phyloP scores from a whole-genome alignment of 257 asterid genomes.

The Salvia splendens region DNA sequence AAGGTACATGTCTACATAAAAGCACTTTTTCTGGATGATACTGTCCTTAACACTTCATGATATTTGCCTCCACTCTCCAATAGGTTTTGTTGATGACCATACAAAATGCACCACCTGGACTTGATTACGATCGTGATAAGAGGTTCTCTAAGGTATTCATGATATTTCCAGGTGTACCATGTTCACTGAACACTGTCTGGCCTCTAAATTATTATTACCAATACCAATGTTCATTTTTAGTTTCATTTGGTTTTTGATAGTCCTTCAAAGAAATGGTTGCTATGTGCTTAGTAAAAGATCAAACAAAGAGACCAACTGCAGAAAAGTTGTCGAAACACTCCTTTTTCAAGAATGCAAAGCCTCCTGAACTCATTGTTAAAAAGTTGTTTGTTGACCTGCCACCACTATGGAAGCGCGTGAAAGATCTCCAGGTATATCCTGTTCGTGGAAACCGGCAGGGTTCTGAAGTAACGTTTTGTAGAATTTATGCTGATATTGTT shows the following conservation, averaged over 20 bases:
- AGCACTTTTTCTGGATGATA: slow-evolving; percentile 22
- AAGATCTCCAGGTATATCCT: slow-evolving; percentile 79
- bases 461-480: slow-evolving; percentile 27
- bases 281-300: slow-evolving; percentile 99
- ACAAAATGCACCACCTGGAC: slow-evolving; percentile 99
- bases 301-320: slow-evolving; percentile 96
- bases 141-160: slow-evolving; percentile 87
- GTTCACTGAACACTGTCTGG: slow-evolving; percentile 22
- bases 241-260: slow-evolving; percentile 48
- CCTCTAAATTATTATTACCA: slow-evolving; percentile 25
- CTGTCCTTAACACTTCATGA: slow-evolving; percentile 27
- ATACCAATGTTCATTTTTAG: slow-evolving; percentile 32
- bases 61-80: slow-evolving; percentile 27
- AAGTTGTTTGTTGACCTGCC: slow-evolving; percentile 87
- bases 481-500: slow-evolving; percentile 29
- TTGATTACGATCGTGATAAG: slow-evolving; percentile 98
- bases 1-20: slow-evolving; percentile 57
- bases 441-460: slow-evolving; percentile 22
- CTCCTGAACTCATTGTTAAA: slow-evolving; percentile 88
- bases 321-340: slow-evolving; percentile 92
- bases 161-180: slow-evolving; percentile 28
- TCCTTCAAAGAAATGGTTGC: slow-evolving; percentile 99
- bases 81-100: slow-evolving; percentile 98
- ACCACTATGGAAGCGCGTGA: slow-evolving; percentile 90
- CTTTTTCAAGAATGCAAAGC: slow-evolving; percentile 86